Conservation (phyloP, 116 monocot species). For the Papilionanthe hybrid region DNA sequence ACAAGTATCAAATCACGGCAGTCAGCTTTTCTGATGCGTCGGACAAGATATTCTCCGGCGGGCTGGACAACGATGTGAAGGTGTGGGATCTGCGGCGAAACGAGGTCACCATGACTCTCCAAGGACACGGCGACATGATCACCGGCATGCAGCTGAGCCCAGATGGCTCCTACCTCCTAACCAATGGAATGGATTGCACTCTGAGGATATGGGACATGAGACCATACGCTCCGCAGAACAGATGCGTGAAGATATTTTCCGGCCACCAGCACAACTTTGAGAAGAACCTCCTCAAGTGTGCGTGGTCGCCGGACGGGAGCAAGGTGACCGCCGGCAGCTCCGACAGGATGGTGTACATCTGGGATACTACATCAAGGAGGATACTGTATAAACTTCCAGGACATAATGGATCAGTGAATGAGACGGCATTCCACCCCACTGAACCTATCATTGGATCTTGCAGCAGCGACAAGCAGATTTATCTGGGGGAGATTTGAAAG, state of each 20-base stretch:
- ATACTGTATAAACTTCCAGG: conserved; percentile 95
- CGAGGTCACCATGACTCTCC: conserved; percentile 74
- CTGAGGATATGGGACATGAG: conserved; percentile 97
- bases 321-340: conserved; percentile 92
- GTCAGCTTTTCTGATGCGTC: conserved; percentile 85
- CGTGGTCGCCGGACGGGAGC: conserved; percentile 90
- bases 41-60: conserved; percentile 86
- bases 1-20: conserved; percentile 88
- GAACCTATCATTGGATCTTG: conserved; percentile 93
- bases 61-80: conserved; percentile 88
- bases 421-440: conserved; percentile 84
- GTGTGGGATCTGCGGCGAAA: conserved; percentile 88
- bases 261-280: conserved; percentile 99
- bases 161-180: conserved; percentile 91
- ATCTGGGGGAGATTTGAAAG: conserved; percentile 71
- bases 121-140: conserved; percentile 90
- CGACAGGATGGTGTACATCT: conserved; percentile 93
- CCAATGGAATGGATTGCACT: conserved; percentile 90
- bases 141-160: conserved; percentile 98
- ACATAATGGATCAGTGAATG: conserved; percentile 97
- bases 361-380: conserved; percentile 92
- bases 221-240: conserved; percentile 93
- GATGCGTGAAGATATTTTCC: conserved; percentile 88
- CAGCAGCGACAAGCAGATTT: conserved; percentile 94
- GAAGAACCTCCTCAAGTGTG: conserved; percentile 85